Evolutionary conservation across 2,329 filamentous ascomycete species (phyloP), one percentile per base, ranked within the genome.

Genomic region (Botrytis cinerea): DNA sequence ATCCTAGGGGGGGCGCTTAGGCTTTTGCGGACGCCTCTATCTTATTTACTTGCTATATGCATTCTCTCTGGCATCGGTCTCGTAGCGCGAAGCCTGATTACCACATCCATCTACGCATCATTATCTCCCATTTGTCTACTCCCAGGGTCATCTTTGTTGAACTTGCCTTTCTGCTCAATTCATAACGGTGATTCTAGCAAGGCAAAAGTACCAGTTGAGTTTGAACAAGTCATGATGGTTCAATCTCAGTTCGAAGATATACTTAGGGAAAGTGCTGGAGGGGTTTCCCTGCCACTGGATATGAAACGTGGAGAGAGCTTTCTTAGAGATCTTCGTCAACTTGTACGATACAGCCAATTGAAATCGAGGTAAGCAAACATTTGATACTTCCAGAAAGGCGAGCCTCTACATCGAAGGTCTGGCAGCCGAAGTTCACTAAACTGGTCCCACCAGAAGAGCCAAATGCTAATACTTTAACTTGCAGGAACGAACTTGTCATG

Each of bases 161-260:
- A 87, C 74, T 83, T 94, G 1, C 87, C 91, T 0, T 92, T 93
- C 77, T 95, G 92, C 76, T 76, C 74, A n/a, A 73, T 71, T 32
- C 45, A 74, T 76, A 38, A 77, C 78, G 68, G 74, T 75, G 57
- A 79, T 77, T 66, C 45, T 12, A 76, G 61, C 66, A 76, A 54
- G 43, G 70, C 51, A 46, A 78, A 73, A 75, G 80, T 61, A 74
- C 80, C 77, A 76, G 81, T 73, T 20, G 90, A 94, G 78, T 95
- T 95, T 77, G 90, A 93, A 75, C 88, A 91, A 66, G 86, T 97
- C 35, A 92, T 96, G 85, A 86, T 86, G 28, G 88, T 92, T 1
- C 93, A 97, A 81, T 85, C 88, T n/a, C 87, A 90, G 43, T 94
- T 97, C 73, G 92, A 94, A 81, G 88, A 92, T 73, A 89, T 96